Evolutionary conservation across 305 asterid species (phyloP).

Genomic region (Nicotiana rustica): DNA sequence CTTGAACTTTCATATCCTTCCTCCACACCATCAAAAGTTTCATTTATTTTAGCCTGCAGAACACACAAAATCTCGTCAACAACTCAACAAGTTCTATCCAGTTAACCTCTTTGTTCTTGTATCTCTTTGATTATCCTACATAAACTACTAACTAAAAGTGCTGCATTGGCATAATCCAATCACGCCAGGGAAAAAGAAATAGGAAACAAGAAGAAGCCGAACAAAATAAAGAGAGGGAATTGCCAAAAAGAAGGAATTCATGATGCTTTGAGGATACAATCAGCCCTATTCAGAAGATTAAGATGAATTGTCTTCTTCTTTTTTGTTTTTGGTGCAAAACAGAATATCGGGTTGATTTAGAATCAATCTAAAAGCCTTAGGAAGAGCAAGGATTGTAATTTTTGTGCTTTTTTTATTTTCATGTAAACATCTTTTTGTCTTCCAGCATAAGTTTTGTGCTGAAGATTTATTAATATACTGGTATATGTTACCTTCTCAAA

Average conservation of each 20-base stretch:
- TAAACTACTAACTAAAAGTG: not conserved
- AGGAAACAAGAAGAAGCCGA: slow-evolving; percentile 19
- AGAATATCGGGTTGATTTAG: too few species aligned
- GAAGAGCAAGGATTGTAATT: too few species aligned
- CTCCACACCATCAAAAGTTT: slow-evolving; percentile 77
- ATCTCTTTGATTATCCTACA: slow-evolving; percentile 13
- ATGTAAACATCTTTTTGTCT: too few species aligned
- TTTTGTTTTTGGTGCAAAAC: too few species aligned
- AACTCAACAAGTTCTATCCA: not conserved
- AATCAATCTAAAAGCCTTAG: too few species aligned
- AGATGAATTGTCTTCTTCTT: too few species aligned
- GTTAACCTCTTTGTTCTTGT: not conserved
- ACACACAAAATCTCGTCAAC: slow-evolving; percentile 15
- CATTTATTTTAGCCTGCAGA: slow-evolving; percentile 73
- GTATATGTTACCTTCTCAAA: too few species aligned
- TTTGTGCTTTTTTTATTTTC: too few species aligned
- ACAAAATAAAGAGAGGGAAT: slow-evolving; percentile 11
- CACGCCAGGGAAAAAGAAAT: not conserved
- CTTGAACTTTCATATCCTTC: slow-evolving; percentile 86
- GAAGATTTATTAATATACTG: too few species aligned
- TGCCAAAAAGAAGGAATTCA: slow-evolving; percentile 9
- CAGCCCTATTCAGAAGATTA: too few species aligned
- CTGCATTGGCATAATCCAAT: slow-evolving; percentile 18
- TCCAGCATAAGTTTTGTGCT: too few species aligned
- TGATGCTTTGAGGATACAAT: not conserved